A percentile compares a stretch with the other conserved stretches of the same genome.
Conservation (phyloP, 495 filamentous ascomycete genomes). For the Penicillium lividum region DNA sequence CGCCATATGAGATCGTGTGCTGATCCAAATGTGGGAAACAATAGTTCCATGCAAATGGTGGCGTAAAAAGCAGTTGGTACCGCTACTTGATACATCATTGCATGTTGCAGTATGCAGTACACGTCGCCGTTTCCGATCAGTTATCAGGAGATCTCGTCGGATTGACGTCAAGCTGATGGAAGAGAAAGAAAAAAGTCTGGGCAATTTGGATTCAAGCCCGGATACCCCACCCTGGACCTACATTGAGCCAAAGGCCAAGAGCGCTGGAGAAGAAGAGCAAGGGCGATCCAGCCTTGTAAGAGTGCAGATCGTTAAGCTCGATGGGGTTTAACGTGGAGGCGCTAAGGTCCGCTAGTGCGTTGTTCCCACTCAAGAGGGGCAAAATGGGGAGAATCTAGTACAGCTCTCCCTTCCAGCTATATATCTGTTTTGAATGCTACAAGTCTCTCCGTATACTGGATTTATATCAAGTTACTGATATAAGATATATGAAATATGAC, state of each 20-base stretch:
- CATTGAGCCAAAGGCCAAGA: conserved; percentile 19
- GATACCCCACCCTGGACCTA: conserved; percentile 10
- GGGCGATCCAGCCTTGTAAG: conserved; percentile 3
- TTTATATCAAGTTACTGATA: neutral
- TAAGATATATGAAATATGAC: neutral
- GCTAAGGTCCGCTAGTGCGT: conserved; percentile 12
- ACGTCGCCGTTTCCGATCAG: conserved; percentile 6
- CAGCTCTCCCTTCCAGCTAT: no score
- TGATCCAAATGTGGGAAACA: neutral
- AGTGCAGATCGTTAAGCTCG: conserved; percentile 19
- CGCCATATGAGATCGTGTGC: neutral
- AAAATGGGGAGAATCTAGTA: neutral
- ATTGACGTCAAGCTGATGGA: conserved; percentile 35
- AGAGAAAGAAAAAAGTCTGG: neutral
- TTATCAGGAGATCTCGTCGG: neutral
- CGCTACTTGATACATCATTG: neutral
- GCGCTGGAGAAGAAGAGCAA: neutral
- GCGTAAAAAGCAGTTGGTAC: neutral
- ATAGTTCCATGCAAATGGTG: neutral
- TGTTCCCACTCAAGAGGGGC: neutral
- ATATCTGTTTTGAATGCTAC: no score
- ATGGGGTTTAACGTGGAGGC: conserved; percentile 16
- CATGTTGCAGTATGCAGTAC: conserved; percentile 3
- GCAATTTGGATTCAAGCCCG: neutral
- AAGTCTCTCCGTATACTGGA: no score